Evolutionary conservation across 441 rosid species (phyloP).

Genomic region (Gossypium davidsonii): DNA sequence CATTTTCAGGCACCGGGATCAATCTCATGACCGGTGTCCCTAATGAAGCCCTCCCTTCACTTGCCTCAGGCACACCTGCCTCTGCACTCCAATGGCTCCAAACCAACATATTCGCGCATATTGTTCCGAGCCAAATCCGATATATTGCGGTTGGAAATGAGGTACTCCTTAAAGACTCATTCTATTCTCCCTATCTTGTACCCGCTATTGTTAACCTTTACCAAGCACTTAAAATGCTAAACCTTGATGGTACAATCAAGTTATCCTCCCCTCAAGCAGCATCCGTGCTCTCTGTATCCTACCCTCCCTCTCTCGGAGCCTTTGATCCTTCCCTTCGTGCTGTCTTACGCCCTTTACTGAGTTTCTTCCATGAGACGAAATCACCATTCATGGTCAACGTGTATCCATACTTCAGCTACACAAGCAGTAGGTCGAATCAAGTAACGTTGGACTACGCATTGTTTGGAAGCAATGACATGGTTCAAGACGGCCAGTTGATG

Average conservation of each 20-base stretch:
- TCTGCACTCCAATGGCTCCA: conserved; percentile 34
- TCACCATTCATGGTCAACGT: conserved; percentile 45
- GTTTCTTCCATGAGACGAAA: conserved; percentile 21
- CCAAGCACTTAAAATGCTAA: conserved; percentile 24
- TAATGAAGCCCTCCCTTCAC: conserved; percentile 33
- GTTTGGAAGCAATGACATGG: conserved; percentile 16
- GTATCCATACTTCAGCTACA: conserved; percentile 37
- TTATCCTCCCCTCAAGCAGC: conserved; percentile 40
- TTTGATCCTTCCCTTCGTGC: conserved; percentile 28
- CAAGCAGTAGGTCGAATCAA: conserved; percentile 15
- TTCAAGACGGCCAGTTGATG: conserved; percentile 24
- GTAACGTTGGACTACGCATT: conserved; percentile 28
- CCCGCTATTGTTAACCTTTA: conserved; percentile 35
- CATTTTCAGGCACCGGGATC: conserved; percentile 35
- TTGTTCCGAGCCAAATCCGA: conserved; percentile 28
- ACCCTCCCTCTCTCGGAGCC: conserved; percentile 33
- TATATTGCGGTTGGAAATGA: conserved; percentile 47
- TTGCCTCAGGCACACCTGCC: conserved; percentile 20
- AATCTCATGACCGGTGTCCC: conserved; percentile 32
- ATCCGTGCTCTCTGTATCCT: conserved; percentile 29
- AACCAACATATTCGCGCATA: conserved; percentile 27
- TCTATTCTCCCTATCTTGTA: conserved; percentile 26
- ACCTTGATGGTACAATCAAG: conserved; percentile 25
- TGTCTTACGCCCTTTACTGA: conserved; percentile 23
- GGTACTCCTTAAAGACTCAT: conserved; percentile 34